Evolutionary conservation across 208 protist species (phyloP).

Genomic region (Polymyxa betae): DNA sequence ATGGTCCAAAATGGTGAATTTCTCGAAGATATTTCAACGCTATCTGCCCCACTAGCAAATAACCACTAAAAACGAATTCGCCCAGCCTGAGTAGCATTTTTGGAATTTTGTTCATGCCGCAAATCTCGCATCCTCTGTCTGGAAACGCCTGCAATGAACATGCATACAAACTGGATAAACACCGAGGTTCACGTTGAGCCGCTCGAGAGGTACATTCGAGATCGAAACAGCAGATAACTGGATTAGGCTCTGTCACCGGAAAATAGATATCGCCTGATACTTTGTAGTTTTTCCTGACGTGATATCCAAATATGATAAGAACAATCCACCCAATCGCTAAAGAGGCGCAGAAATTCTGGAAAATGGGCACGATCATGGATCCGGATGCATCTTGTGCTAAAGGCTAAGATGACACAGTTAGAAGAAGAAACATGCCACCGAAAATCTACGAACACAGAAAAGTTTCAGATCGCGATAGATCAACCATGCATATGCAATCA

Average conservation of each 20-base stretch:
- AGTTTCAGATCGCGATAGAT: background rate
- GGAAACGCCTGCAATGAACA: slow-evolving; percentile 18
- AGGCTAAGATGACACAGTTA: background rate
- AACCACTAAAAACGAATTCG: slow-evolving; percentile 9
- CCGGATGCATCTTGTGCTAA: background rate
- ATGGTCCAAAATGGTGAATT: slow-evolving; percentile 46
- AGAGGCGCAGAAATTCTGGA: background rate
- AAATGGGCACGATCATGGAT: background rate
- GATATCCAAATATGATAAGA: slow-evolving; percentile 21
- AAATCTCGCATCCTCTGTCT: slow-evolving; percentile 25
- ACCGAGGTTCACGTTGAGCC: background rate
- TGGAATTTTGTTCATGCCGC: slow-evolving; percentile 37
- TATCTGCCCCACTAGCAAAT: background rate
- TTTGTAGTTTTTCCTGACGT: slow-evolving; percentile 44
- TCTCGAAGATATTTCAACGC: slow-evolving; percentile 8
- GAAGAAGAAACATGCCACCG: background rate
- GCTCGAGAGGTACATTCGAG: slow-evolving; percentile 29
- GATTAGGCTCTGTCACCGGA: slow-evolving; percentile 16
- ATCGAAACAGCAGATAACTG: slow-evolving; percentile 48
- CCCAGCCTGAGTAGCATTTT: background rate
- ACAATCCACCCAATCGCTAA: background rate
- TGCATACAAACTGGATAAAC: background rate
- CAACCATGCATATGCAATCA: slow-evolving; percentile 12
- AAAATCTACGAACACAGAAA: background rate
- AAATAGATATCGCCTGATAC: slow-evolving; percentile 42